These are phyloP conservation scores for Rhizomucor pusillus DNA, from an alignment of 371 early-diverging fungal genomes.

Conservation along the genomic window DNA sequence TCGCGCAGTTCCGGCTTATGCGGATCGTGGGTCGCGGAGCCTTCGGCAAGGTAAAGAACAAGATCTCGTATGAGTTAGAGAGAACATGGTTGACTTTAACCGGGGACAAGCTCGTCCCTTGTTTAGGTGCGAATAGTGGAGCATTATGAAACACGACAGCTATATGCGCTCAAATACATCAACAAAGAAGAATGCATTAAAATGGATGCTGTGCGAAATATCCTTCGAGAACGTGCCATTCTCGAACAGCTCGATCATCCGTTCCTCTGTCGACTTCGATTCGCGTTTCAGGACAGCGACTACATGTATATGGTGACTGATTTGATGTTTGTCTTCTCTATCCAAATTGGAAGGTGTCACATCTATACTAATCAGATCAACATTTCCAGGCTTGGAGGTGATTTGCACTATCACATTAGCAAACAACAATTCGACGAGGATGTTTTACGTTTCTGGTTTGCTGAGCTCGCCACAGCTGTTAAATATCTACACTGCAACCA, in stretches of 20 bases:
- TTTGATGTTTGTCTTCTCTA: constrained; percentile 55
- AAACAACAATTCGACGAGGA: constrained; percentile 69
- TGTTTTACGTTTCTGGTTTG: constrained; percentile 73
- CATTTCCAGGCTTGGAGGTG: constrained; percentile 72
- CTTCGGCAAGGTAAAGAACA: constrained; percentile 68
- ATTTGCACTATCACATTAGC: constrained; percentile 77
- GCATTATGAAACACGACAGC: constrained; percentile 56
- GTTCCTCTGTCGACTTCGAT: constrained; percentile 76
- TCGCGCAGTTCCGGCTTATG: constrained; percentile 68
- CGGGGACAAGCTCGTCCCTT: constrained; percentile 8
- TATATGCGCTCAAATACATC: constrained; percentile 85
- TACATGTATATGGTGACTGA: constrained; percentile 88
- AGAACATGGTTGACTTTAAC: constrained; percentile 9
- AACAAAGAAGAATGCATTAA: constrained; percentile 75
- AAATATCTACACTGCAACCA: constrained; percentile 74
- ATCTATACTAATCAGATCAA: background rate
- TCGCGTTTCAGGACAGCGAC: constrained; percentile 83
- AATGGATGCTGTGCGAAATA: constrained; percentile 75
- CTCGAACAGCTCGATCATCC: constrained; percentile 78
- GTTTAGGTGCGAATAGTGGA: constrained; percentile 74
- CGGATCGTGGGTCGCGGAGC: constrained; percentile 72
- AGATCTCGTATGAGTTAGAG: constrained; percentile 4
- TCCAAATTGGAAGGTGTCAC: background rate
- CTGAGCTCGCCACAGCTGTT: constrained; percentile 73
- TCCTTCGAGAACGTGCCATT: constrained; percentile 78